Conservation (phyloP, 768 basidiomycete species). For the Boletus pseudo-olivaceus region DNA sequence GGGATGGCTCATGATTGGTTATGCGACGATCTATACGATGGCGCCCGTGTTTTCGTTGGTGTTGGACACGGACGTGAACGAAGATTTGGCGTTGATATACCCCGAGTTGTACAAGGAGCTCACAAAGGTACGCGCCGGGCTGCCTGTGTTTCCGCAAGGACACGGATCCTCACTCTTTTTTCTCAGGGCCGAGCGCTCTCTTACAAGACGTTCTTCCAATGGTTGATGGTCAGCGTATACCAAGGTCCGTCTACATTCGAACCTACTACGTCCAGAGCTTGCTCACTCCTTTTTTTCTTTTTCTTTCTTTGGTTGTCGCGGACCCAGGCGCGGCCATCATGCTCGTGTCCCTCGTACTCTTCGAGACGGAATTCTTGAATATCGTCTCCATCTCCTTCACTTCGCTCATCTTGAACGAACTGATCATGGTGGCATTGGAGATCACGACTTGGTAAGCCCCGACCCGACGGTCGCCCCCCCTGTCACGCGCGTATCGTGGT, state of each 20-base stretch:
- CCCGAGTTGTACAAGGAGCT: conserved; percentile 98
- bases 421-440: conserved; percentile 98
- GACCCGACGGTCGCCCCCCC: no score
- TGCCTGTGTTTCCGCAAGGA: background rate
- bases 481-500: background rate
- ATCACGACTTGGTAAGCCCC: conserved; percentile 89
- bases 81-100: conserved; percentile 91
- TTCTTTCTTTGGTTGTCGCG: background rate
- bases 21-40: conserved; percentile 97
- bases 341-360: conserved; percentile 94
- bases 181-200: conserved; percentile 88
- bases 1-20: conserved; percentile 96
- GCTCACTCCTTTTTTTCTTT: background rate
- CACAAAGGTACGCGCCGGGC: conserved; percentile 63
- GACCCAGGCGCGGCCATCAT: conserved; percentile 89
- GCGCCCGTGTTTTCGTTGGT: conserved; percentile 97
- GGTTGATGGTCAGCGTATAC: conserved; percentile 96
- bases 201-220: conserved; percentile 97
- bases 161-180: background rate
- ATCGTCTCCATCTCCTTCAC: conserved; percentile 99
- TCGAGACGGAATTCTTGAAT: conserved; percentile 96
- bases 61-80: conserved; percentile 91
- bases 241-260: conserved; percentile 58
- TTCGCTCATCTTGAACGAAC: conserved; percentile 90
- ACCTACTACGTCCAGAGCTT: background rate